These are phyloP conservation scores for Saccharum spontaneum DNA, from an alignment of 176 grass and related monocot genomes.

Conservation along the genomic window DNA sequence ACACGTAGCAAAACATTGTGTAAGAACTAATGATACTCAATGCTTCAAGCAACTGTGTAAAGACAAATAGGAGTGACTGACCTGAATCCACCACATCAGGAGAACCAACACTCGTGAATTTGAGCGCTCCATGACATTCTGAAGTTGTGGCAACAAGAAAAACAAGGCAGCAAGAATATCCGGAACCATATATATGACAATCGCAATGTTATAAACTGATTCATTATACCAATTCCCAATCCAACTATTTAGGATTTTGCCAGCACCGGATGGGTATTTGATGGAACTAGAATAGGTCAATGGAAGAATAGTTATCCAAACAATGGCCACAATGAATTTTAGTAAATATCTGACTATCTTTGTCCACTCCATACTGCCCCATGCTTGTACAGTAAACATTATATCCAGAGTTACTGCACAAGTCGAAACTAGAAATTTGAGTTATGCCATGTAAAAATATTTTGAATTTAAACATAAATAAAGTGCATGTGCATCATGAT, in stretches of 20 bases:
- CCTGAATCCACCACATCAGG: slow-evolving; percentile 89
- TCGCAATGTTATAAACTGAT: slow-evolving; percentile 59
- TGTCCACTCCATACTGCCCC: slow-evolving; percentile 62
- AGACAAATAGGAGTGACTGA: slow-evolving; percentile 32
- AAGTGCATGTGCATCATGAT: not conserved
- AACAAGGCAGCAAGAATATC: slow-evolving; percentile 63
- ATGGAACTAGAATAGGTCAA: slow-evolving; percentile 60
- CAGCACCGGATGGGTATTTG: slow-evolving; percentile 55
- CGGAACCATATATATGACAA: slow-evolving; percentile 61
- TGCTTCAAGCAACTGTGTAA: slow-evolving; percentile 8
- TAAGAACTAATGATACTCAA: slow-evolving; percentile 32
- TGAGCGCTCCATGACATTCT: slow-evolving; percentile 53
- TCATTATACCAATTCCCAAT: slow-evolving; percentile 57
- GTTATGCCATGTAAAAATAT: slow-evolving; percentile 21
- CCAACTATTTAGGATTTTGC: slow-evolving; percentile 63
- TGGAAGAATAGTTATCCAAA: slow-evolving; percentile 76
- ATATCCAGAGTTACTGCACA: slow-evolving; percentile 64
- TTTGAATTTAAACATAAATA: slow-evolving; percentile 18
- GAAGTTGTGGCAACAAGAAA: slow-evolving; percentile 75
- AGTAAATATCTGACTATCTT: slow-evolving; percentile 66
- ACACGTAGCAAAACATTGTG: slow-evolving; percentile 28
- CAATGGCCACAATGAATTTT: slow-evolving; percentile 61
- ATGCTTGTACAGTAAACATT: slow-evolving; percentile 62
- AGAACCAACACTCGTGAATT: slow-evolving; percentile 46
- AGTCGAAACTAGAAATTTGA: slow-evolving; percentile 25